Evolutionary conservation across 768 basidiomycete species (phyloP), one percentile per base, ranked within the genome.

Genomic region (Termitomyces sp.): DNA sequence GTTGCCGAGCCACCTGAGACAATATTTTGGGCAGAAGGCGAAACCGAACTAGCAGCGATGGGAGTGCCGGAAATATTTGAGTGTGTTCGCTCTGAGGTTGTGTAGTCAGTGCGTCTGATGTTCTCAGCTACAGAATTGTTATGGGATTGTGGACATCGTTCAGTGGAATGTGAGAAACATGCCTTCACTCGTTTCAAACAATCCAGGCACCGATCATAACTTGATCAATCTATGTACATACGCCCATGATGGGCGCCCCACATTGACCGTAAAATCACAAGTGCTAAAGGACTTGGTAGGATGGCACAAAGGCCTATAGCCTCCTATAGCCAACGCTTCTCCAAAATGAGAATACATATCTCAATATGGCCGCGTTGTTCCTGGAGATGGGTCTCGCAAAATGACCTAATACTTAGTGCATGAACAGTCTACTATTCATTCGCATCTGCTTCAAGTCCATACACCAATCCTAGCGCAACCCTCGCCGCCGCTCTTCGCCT

Each of bases 391-490:
- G n/a, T 18, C 18, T 33, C 46, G 13, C 7, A 10, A 18, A 10
- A 32, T 33, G 20, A 12, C 46, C 27, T 13, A 8, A 34, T 32
- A 49, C 42, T 5, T 36, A 30, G 30, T 30, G 7, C 30, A 30
- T 30, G 30, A 30, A 9, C 12, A 20, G 40, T 40, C 12, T 53
- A 10, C 24, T 5, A 53, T 30, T 32, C 30, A 40, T 53, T 40
- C 20, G 40, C 12, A 53, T 64, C 65, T 13, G 63, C 66, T 55
- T 80, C 77, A 53, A 91, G 71, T 3, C 88, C 89, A 69, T 89
- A 87, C 6, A 86, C 88, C 51, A 92, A 70, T 0, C 87, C 87
- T 0, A 92, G 73, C 24, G 90, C 88, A 22, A 89, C 87, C 46
- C 76, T 75, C 8, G 90, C 90, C 0, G 90, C 90, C 26, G 88